Conservation (phyloP, 306 rosid genomes). For the Prunus campanulata region DNA sequence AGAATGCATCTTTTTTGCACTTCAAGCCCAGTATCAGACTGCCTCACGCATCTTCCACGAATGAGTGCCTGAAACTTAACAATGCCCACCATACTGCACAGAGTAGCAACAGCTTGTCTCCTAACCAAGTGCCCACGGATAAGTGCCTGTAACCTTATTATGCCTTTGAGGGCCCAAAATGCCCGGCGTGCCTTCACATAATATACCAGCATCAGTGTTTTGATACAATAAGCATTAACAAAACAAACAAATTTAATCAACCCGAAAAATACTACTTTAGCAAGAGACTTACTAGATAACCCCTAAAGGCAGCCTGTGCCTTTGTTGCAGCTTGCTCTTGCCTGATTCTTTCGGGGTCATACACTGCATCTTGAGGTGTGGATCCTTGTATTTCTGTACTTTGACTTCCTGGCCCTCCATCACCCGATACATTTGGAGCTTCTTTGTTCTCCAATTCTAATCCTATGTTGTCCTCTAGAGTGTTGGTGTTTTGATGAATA, state of each 20-base stretch:
- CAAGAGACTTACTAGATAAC: slow-evolving; percentile 71
- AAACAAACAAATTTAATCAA: neutral
- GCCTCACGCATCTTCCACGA: slow-evolving; percentile 75
- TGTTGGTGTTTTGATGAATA: slow-evolving; percentile 29
- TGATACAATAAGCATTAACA: neutral
- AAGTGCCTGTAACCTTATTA: slow-evolving; percentile 98
- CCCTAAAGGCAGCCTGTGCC: slow-evolving; percentile 96
- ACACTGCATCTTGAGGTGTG: slow-evolving; percentile 41
- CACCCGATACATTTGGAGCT: slow-evolving; percentile 36
- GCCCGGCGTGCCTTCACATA: slow-evolving; percentile 96
- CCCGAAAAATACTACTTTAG: neutral
- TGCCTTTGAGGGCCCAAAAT: slow-evolving; percentile 92
- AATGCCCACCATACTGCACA: slow-evolving; percentile 76
- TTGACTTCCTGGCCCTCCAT: slow-evolving; percentile 41
- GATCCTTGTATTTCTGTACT: slow-evolving; percentile 50
- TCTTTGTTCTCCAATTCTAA: slow-evolving; percentile 51
- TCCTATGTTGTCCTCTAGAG: slow-evolving; percentile 38
- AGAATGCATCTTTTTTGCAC: slow-evolving; percentile 50
- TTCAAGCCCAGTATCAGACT: slow-evolving; percentile 59
- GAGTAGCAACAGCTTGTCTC: slow-evolving; percentile 92
- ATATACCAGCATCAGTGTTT: slow-evolving; percentile 28
- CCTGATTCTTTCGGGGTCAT: slow-evolving; percentile 65
- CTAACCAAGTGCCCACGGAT: slow-evolving; percentile 98
- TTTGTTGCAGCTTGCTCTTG: slow-evolving; percentile 84
- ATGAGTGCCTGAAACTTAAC: slow-evolving; percentile 82